These are phyloP conservation scores for Ceratobasidium sp. DNA, from an alignment of 1,284 basidiomycete species.

Conservation along the genomic window DNA sequence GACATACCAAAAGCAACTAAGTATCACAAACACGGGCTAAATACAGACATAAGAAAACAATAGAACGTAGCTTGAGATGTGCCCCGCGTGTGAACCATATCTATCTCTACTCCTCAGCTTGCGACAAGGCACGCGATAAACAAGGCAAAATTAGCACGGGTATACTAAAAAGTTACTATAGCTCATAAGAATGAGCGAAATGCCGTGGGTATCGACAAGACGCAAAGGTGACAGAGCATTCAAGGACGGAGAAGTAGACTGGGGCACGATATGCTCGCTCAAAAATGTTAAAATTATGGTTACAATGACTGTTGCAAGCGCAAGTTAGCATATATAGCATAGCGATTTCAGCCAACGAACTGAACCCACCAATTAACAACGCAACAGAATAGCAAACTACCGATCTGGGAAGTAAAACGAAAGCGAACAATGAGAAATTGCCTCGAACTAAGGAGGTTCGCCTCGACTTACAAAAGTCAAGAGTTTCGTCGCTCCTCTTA, in stretches of 20 bases:
- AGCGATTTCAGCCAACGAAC: constrained; percentile 3
- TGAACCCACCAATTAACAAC: constrained; percentile 50
- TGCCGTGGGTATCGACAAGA: constrained; percentile 73
- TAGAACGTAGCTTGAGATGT: constrained; percentile 58
- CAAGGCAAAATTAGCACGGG: constrained; percentile 64
- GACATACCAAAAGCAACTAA: constrained; percentile 18
- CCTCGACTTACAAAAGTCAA: constrained; percentile 88
- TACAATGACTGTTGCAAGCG: constrained; percentile 24
- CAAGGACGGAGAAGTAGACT: constrained; percentile 32
- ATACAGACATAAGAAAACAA: constrained; percentile 9
- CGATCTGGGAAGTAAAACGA: constrained; percentile 52
- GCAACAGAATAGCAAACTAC: constrained; percentile 50
- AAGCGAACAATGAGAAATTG: constrained; percentile 8
- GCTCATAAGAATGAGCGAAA: constrained; percentile 87
- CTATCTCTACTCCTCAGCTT: constrained; percentile 56
- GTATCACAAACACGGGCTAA: constrained; percentile 10
- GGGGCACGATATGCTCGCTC: constrained; percentile 39
- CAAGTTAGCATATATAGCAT: constrained; percentile 33
- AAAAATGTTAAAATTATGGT: constrained; percentile 26
- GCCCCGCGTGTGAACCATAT: constrained; percentile 71
- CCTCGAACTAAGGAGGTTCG: constrained; percentile 47
- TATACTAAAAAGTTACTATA: constrained; percentile 64
- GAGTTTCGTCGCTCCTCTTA: constrained; percentile 93
- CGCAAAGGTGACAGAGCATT: constrained; percentile 80
- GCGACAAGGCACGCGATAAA: constrained; percentile 55